Base-by-base conservation (phyloP, 2,329 filamentous ascomycete species). In the Arthroderma uncinatum region DNA sequence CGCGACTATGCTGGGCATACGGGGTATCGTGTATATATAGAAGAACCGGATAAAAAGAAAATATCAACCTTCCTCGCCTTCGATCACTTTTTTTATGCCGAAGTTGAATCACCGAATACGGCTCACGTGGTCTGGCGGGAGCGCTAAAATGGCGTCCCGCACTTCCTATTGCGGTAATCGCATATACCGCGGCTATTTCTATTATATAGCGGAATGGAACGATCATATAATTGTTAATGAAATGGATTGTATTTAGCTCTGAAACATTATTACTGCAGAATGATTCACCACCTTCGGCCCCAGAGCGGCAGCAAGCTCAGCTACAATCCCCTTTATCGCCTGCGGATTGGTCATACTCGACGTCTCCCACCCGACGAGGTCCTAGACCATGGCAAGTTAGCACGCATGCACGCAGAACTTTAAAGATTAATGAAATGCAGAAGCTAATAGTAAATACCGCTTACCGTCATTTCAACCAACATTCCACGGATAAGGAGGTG, bases 261-360 rank as follows among this genome's bases (percentile, higher is more conserved):
- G 54, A 56, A 74, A 71, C 40, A 74, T 56, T 9, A 73, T 70
- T 28, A 73, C 71, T 0, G 70, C 72, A 34, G 71, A 72, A 33
- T 73, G 63, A 48, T 69, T 62, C 7, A 76, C 68, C 12, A 77
- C 63, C n/a, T 69, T 67, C 16, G 71, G 71, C 0, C 76, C 76
- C 50, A 78, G 62, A 7, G 66, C 68, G 2, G 76, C 74, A 8
- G 74, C 74, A 47, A 78, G 63, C 58, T 78, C 76, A 6, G 71
- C 75, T 30, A 75, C 64, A 37, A 76, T 76, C 0, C 74, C 74
- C 60, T 77, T 78, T 54, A 78, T 65, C 0, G 74, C 73, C 52
- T 72, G 69, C 2, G 74, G 70, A 36, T 74, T 68, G 28, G 67
- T 67, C 25, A 76, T 68, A 28, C 71, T 64, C 64, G 71, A 72